Percentiles rank a stretch among this genome's conserved stretches.
phyloP scores from a whole-genome alignment of 495 filamentous ascomycete genomes.

The Tirmania nivea region DNA sequence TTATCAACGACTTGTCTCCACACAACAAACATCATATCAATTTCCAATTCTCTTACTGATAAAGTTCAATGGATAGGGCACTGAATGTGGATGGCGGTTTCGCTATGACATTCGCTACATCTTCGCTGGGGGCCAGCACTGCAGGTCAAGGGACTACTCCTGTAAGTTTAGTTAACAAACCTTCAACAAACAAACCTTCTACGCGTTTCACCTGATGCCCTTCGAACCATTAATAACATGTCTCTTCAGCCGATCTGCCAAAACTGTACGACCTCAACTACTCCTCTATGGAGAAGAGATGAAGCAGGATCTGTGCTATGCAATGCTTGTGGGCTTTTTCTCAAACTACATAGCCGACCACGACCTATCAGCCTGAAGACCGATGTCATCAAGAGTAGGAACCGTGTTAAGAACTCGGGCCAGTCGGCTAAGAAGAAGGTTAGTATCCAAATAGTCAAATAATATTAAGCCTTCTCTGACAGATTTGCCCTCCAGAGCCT shows the following conservation, averaged over 20 bases:
- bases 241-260: slow-evolving; percentile 71
- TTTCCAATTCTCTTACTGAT: not conserved
- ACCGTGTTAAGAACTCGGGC: slow-evolving; percentile 81
- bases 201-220: slow-evolving; percentile 20
- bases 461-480: not conserved
- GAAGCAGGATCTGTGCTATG: slow-evolving; percentile 93
- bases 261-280: slow-evolving; percentile 90
- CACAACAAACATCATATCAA: not conserved
- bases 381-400: slow-evolving; percentile 98
- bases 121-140: slow-evolving; percentile 19
- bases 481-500: slow-evolving; percentile 24
- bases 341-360: slow-evolving; percentile 85
- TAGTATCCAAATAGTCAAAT: slow-evolving; percentile 7
- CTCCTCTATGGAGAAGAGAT: slow-evolving; percentile 91
- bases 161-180: slow-evolving; percentile 7
- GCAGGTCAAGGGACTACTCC: slow-evolving; percentile 19
- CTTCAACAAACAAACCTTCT: slow-evolving; percentile 8
- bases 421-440: slow-evolving; percentile 82
- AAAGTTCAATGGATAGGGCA: not conserved
- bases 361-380: slow-evolving; percentile 94
- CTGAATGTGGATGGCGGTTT: slow-evolving; percentile 14
- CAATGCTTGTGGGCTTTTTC: slow-evolving; percentile 92
- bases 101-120: slow-evolving; percentile 20
- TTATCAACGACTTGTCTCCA: not conserved
- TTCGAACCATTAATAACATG: slow-evolving; percentile 6